Conservation (phyloP, 1,284 basidiomycete genomes). For the Meripilus lineatus region DNA sequence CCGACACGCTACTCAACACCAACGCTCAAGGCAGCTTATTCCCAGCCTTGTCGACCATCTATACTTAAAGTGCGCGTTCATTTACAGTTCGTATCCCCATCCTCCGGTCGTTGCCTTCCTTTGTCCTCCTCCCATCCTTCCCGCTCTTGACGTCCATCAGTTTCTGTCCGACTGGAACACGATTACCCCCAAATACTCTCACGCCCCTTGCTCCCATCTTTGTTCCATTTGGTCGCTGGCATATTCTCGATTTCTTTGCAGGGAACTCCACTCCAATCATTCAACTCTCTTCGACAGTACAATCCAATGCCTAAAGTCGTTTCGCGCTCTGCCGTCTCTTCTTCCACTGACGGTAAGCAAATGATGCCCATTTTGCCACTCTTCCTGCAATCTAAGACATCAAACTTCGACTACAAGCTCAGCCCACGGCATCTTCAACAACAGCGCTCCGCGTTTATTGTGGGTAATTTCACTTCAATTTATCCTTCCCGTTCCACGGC, state of each 20-base stretch:
- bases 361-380: conserved; percentile 9
- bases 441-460: conserved; percentile 77
- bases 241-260: too few species aligned
- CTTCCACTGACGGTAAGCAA: conserved; percentile 68
- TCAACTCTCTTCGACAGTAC: not conserved
- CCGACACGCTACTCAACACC: not conserved
- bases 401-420: conserved; percentile 40
- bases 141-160: too few species aligned
- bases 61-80: too few species aligned
- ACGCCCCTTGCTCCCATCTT: too few species aligned
- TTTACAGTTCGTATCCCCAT: not conserved
- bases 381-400: not conserved
- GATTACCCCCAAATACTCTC: too few species aligned
- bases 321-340: conserved; percentile 74
- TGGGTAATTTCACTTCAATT: conserved; percentile 32
- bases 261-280: not conserved
- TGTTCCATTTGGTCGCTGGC: too few species aligned
- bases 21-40: too few species aligned
- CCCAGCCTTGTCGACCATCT: too few species aligned
- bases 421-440: conserved; percentile 72
- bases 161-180: too few species aligned
- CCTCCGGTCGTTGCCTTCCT: not conserved
- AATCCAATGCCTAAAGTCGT: conserved; percentile 72
- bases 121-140: not conserved
- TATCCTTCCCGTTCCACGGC: conserved; percentile 5